Base-by-base conservation (phyloP, 2,329 filamentous ascomycete genomes). In the Alternaria dauci region DNA sequence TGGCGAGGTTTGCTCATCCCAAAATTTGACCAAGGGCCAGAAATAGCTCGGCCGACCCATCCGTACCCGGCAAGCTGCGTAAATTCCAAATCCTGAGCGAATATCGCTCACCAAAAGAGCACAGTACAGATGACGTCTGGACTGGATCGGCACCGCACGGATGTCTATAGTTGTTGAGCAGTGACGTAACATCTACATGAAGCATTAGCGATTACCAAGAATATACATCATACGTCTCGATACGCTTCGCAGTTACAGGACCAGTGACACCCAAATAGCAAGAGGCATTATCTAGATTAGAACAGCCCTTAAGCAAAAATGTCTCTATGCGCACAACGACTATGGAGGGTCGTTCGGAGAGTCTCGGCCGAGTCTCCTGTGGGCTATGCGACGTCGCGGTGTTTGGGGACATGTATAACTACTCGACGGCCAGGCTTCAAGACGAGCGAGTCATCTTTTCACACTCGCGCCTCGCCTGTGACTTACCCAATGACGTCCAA, bases 271-370 rank as follows among this genome's bases (percentile, higher is more conserved):
- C 14, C 28, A 28, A 30, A 43, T 39, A 36, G 11, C 16, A 38
- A n/a, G 8, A 20, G 1, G 12, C 23, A 2, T 9, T 23, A 38
- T 6, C 43, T 32, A 30, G 3, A 32, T 26, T 16, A 47, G 11
- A 20, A 47, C 5, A 32, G 2, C n/a, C 11, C 8, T 14, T n/a
- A 11, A 39, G 25, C 6, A 32, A 30, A 34, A 11, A 55, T 55
- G 52, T 46, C 52, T 47, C 42, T 55, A 16, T 55, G 52, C 32
- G 42, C 32, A 25, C 38, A 36, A 36, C 47, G 56, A 53, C n/a
- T 32, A n/a, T 12, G 48, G 28, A 53, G 52, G 42, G 26, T 25
- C 30, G n/a, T 55, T 44, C 16, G 52, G 52, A 30, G 34, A 5
- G 4, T 39, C 43, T 47, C 42, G 42, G 42, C 42, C 23, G 43